These are phyloP conservation scores for Rhododendron kiyosumense DNA, from an alignment of 148 eudicot species.

Conservation along the genomic window DNA sequence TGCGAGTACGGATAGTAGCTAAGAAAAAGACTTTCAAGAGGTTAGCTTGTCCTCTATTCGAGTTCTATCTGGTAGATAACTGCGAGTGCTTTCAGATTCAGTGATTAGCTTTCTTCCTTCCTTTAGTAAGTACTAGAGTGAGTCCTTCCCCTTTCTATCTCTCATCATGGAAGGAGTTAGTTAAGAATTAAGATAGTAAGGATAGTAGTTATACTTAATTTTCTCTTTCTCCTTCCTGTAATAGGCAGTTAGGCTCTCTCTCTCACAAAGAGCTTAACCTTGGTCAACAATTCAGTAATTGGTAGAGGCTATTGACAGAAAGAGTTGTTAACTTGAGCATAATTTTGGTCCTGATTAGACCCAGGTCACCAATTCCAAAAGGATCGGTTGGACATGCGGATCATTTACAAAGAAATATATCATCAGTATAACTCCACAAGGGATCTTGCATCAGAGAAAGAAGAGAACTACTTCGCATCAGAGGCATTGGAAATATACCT, in stretches of 20 bases:
- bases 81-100: not conserved
- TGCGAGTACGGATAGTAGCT: no score
- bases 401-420: not conserved
- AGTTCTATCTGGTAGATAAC: no score
- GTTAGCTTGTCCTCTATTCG: not conserved
- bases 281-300: not conserved
- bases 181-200: not conserved
- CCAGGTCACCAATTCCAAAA: not conserved
- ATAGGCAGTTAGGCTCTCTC: not conserved
- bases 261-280: not conserved
- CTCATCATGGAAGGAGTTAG: not conserved
- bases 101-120: not conserved
- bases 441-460: not conserved
- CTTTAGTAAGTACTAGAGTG: not conserved
- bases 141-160: not conserved
- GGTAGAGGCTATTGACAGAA: not conserved
- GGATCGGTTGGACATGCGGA: not conserved
- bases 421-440: not conserved
- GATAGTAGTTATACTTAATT: not conserved
- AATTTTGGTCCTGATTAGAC: not conserved
- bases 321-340: not conserved
- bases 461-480: not conserved
- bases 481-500: conserved; percentile 38
- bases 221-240: not conserved
- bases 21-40: no score